Percentiles rank a stretch among this genome's conserved stretches.
Evolutionary conservation across 768 basidiomycete species (phyloP).

Genomic region (Psilocybe subaeruginosa): DNA sequence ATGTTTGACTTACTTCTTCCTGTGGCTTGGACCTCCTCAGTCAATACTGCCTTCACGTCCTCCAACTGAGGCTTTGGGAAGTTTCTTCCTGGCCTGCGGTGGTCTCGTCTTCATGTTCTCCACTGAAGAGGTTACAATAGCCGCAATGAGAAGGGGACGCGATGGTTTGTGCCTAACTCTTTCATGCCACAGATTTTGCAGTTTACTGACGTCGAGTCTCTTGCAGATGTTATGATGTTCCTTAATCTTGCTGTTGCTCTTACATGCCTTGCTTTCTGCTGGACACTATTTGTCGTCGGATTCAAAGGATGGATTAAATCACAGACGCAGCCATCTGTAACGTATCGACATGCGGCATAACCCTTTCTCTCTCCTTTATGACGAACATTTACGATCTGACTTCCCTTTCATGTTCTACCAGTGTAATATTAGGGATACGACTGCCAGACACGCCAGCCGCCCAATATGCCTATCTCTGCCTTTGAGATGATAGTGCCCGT

Average conservation of each 20-base stretch:
- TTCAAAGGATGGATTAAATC: conserved; percentile 83
- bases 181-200: conserved; percentile 6
- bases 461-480: not conserved
- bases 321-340: conserved; percentile 31
- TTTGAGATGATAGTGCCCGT: not conserved
- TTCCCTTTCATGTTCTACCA: not conserved
- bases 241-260: conserved; percentile 83
- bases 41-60: conserved; percentile 91
- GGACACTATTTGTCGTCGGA: conserved; percentile 74
- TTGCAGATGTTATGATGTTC: conserved; percentile 86
- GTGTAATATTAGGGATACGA: not conserved
- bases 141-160: conserved; percentile 88
- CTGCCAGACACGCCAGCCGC: not conserved
- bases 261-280: conserved; percentile 85
- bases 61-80: conserved; percentile 88
- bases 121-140: conserved; percentile 86
- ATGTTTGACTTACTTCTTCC: conserved; percentile 91
- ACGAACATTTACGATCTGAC: not conserved
- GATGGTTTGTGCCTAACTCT: conserved; percentile 58
- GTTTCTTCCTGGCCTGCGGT: conserved; percentile 86
- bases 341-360: conserved; percentile 32
- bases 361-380: conserved; percentile 4
- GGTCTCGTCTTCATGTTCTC: conserved; percentile 91
- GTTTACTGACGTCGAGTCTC: conserved; percentile 7
- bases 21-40: conserved; percentile 84